A percentile compares a stretch with the other conserved stretches of the same genome.
phyloP scores from a whole-genome alignment of 2,329 filamentous ascomycete species.

The Ophiostoma quercus region DNA sequence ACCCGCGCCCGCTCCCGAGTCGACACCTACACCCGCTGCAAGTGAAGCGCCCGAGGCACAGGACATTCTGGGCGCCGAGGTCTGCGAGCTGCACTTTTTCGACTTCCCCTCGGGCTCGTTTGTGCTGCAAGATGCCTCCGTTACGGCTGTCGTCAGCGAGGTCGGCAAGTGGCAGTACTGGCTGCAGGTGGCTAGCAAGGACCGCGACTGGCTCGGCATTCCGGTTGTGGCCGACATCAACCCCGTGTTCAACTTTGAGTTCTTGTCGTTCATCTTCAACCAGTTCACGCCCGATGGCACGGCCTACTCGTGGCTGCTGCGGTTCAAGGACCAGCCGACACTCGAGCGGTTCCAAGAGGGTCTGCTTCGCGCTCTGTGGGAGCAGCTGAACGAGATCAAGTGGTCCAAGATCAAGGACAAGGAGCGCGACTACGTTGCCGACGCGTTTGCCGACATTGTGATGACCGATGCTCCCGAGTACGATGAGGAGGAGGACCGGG shows the following conservation, averaged over 20 bases:
- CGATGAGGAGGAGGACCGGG: slow-evolving; percentile 34
- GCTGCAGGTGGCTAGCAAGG: slow-evolving; percentile 74
- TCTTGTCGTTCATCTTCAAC: slow-evolving; percentile 98
- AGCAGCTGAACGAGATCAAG: slow-evolving; percentile 88
- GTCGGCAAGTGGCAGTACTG: slow-evolving; percentile 92
- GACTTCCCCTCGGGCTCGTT: slow-evolving; percentile 86
- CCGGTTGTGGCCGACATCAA: slow-evolving; percentile 86
- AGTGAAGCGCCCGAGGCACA: slow-evolving; percentile 63
- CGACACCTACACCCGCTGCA: slow-evolving; percentile 40
- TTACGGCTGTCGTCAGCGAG: slow-evolving; percentile 77
- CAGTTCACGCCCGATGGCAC: slow-evolving; percentile 84
- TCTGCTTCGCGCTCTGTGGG: slow-evolving; percentile 93
- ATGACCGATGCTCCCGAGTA: slow-evolving; percentile 70
- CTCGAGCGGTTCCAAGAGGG: slow-evolving; percentile 88
- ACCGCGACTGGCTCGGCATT: slow-evolving; percentile 81
- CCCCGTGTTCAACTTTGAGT: slow-evolving; percentile 98
- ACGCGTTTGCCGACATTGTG: slow-evolving; percentile 89
- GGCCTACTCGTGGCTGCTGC: slow-evolving; percentile 90
- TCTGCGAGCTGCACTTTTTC: slow-evolving; percentile 85
- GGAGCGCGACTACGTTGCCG: slow-evolving; percentile 88
- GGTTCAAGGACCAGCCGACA: slow-evolving; percentile 77
- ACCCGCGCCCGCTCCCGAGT: slow-evolving; percentile 18
- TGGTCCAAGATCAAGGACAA: slow-evolving; percentile 91
- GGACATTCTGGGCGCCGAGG: slow-evolving; percentile 69
- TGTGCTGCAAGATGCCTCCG: slow-evolving; percentile 66